Conservation (phyloP, 2,329 filamentous ascomycete genomes). For the Cladosporium austrohemisphaericum region DNA sequence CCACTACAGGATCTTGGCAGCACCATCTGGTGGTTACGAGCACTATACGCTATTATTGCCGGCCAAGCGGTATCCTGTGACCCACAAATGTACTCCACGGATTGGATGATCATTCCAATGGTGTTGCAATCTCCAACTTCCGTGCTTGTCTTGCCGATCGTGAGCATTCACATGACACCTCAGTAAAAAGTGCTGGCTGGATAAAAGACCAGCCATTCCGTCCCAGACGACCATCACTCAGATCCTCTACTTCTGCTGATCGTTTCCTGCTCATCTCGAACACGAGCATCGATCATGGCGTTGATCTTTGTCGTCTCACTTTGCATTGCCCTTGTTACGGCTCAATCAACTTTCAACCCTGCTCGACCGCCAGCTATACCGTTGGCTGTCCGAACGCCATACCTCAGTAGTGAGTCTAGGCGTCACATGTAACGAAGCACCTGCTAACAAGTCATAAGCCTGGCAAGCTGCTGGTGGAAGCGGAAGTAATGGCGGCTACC, state of each 20-base stretch:
- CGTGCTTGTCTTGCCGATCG: not conserved
- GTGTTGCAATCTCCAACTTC: not conserved
- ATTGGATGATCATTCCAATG: not conserved
- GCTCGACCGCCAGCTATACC: constrained; percentile 65
- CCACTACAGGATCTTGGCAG: too few species aligned
- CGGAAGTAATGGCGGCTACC: constrained; percentile 61
- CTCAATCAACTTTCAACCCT: constrained; percentile 57
- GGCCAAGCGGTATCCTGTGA: not conserved
- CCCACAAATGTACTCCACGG: not conserved
- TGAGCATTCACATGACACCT: not conserved
- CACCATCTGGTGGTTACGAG: too few species aligned
- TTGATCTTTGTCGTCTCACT: constrained; percentile 16
- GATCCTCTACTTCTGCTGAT: not conserved
- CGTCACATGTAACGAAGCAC: constrained; percentile 21
- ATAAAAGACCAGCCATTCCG: not conserved
- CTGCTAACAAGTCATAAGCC: not conserved
- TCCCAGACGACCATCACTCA: too few species aligned
- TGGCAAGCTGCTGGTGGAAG: constrained; percentile 49
- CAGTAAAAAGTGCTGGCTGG: not conserved
- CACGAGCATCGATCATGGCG: not conserved
- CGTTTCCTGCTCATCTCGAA: not conserved
- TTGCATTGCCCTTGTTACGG: constrained; percentile 16
- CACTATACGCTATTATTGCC: too few species aligned
- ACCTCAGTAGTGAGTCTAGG: constrained; percentile 56
- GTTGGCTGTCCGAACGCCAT: constrained; percentile 70